These are phyloP conservation scores for Neonectria magnoliae DNA, from an alignment of 2,329 filamentous ascomycete genomes.

Conservation along the genomic window DNA sequence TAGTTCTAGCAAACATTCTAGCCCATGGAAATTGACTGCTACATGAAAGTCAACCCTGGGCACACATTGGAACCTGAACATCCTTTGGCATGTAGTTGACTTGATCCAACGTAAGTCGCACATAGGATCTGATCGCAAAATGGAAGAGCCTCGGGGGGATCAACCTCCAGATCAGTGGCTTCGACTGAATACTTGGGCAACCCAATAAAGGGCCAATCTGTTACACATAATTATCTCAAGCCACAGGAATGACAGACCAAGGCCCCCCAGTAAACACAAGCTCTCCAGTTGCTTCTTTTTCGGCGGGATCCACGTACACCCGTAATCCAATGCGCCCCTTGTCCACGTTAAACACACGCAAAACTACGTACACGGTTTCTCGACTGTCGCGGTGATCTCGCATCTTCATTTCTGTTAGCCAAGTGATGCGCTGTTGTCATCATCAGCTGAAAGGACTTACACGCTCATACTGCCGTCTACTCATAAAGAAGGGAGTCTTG, in stretches of 20 bases:
- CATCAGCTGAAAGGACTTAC: slow-evolving; percentile 41
- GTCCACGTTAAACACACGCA: slow-evolving; percentile 13
- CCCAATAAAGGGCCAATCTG: background rate
- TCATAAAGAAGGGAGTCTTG: slow-evolving; percentile 56
- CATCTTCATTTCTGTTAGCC: slow-evolving; percentile 7
- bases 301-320: slow-evolving; percentile 12
- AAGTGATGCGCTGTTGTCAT: background rate
- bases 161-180: background rate
- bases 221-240: background rate
- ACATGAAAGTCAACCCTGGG: too few species aligned
- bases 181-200: background rate
- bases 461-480: slow-evolving; percentile 52
- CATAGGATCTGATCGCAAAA: background rate
- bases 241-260: slow-evolving; percentile 11
- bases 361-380: slow-evolving; percentile 5
- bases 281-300: background rate
- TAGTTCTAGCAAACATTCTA: too few species aligned
- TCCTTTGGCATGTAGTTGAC: too few species aligned
- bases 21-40: too few species aligned
- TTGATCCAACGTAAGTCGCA: too few species aligned
- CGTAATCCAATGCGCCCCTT: background rate
- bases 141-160: background rate
- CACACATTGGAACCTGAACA: too few species aligned
- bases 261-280: slow-evolving; percentile 11
- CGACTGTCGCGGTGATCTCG: background rate